These are phyloP conservation scores for Apiotrichum porosum DNA, from an alignment of 1,284 basidiomycete genomes.

Conservation along the genomic window DNA sequence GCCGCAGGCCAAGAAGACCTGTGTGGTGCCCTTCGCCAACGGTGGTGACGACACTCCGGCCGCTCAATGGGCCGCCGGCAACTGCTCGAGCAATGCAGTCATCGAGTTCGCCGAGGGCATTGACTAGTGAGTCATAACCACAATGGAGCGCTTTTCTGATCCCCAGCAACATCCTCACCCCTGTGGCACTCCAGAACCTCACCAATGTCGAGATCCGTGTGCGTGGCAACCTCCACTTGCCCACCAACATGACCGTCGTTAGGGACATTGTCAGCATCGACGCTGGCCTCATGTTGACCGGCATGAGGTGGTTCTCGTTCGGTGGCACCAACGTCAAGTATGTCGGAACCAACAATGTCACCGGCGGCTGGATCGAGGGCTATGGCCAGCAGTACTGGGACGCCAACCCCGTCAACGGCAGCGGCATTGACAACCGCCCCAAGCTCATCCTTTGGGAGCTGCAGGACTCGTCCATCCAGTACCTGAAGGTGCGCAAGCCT, in stretches of 20 bases:
- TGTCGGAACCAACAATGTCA: constrained; percentile 23
- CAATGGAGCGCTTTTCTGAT: no score
- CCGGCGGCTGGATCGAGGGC: constrained; percentile 29
- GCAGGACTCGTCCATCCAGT: constrained; percentile 48
- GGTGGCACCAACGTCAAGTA: constrained; percentile 20
- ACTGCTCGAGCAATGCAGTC: constrained; percentile 47
- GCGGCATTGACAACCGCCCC: constrained; percentile 36
- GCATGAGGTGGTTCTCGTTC: constrained; percentile 22
- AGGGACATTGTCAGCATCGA: constrained; percentile 24
- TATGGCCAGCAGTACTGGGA: constrained; percentile 56
- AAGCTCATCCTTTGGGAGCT: constrained; percentile 55
- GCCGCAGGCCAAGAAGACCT: background rate
- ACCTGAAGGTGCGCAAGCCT: constrained; percentile 54
- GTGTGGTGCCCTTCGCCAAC: constrained; percentile 7
- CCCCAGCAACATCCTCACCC: constrained; percentile 29
- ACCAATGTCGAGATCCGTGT: constrained; percentile 51
- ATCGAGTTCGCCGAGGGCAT: constrained; percentile 48
- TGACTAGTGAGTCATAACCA: constrained; percentile 50
- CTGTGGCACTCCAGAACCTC: constrained; percentile 19
- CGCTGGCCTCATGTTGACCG: no score
- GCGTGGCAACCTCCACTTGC: constrained; percentile 54
- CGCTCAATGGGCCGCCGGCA: constrained; percentile 47
- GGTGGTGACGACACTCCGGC: constrained; percentile 49
- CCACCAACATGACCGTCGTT: constrained; percentile 50
- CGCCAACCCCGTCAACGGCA: constrained; percentile 43